phyloP scores from a whole-genome alignment of 2,329 filamentous ascomycete genomes.

The Alternaria viburni region DNA sequence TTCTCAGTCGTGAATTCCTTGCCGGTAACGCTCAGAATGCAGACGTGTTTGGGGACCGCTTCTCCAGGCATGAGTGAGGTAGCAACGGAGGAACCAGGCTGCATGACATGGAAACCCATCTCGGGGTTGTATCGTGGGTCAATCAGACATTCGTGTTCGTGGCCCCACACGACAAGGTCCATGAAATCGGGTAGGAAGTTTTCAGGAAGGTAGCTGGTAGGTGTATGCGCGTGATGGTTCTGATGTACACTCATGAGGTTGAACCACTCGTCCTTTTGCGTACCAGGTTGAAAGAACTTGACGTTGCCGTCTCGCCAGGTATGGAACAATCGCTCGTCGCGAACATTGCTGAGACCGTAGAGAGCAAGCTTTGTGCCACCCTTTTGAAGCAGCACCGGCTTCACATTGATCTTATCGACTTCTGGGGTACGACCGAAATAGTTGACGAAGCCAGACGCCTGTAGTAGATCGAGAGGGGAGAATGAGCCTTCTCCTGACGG shows the following conservation, averaged over 20 bases:
- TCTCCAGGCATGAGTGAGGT: conserved; percentile 91
- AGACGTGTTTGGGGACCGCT: conserved; percentile 87
- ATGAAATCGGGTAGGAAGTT: conserved; percentile 90
- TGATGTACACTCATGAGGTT: conserved; percentile 95
- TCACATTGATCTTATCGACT: conserved; percentile 90
- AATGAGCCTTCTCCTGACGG: conserved; percentile 94
- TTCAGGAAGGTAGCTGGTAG: conserved; percentile 93
- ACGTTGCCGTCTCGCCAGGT: conserved; percentile 94
- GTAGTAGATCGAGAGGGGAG: conserved; percentile 87
- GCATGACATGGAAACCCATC: conserved; percentile 93
- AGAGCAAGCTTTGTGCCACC: conserved; percentile 90
- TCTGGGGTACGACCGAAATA: conserved; percentile 94
- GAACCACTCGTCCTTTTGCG: conserved; percentile 90
- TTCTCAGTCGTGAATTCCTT: conserved; percentile 81
- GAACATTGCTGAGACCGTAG: conserved; percentile 93
- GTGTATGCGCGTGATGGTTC: conserved; percentile 90
- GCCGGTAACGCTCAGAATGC: conserved; percentile 82
- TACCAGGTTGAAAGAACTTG: conserved; percentile 85
- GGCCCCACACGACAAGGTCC: conserved; percentile 93
- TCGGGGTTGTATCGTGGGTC: conserved; percentile 83
- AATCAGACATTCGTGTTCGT: conserved; percentile 95
- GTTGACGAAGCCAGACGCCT: conserved; percentile 90
- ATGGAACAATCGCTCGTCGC: conserved; percentile 91
- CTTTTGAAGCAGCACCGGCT: conserved; percentile 91
- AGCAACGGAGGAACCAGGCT: conserved; percentile 93